These are phyloP conservation scores for Syncephalastrum sp. DNA, from an alignment of 371 early-diverging fungal species.

Conservation along the genomic window DNA sequence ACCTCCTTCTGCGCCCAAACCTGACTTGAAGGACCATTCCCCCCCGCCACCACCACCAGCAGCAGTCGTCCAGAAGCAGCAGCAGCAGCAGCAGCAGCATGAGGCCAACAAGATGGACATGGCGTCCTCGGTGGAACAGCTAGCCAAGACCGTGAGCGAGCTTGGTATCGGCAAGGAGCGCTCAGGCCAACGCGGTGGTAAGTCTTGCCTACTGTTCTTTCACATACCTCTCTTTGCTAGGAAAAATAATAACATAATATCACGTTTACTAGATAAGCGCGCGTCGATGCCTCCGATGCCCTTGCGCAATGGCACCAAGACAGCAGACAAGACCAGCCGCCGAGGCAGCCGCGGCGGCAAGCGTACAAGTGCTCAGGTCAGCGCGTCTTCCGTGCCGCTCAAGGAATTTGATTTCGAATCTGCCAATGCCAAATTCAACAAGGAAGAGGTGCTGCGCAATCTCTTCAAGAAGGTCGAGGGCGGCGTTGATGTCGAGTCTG, in stretches of 20 bases:
- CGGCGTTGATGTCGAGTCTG: too few species aligned
- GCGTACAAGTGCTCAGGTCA: background rate
- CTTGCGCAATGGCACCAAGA: background rate
- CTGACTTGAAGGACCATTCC: conserved; percentile 18
- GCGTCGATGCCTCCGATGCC: background rate
- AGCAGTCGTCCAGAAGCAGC: background rate
- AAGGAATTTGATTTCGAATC: conserved; percentile 90
- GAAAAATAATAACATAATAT: background rate
- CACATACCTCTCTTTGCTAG: background rate
- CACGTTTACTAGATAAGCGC: background rate
- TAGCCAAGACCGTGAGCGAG: conserved; percentile 24
- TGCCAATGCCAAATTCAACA: conserved; percentile 88
- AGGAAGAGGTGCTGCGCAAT: conserved; percentile 72
- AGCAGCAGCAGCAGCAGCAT: background rate
- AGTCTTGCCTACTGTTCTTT: background rate
- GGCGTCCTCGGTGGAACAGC: conserved; percentile 27
- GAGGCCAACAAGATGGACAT: conserved; percentile 4
- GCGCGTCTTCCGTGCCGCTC: conserved; percentile 43
- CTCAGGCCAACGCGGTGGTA: conserved; percentile 2
- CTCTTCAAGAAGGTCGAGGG: conserved; percentile 54
- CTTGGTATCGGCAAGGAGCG: conserved; percentile 18
- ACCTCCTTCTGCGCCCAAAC: conserved; percentile 11
- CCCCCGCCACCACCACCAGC: background rate
- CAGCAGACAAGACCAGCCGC: background rate
- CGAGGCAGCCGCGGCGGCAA: conserved; percentile 2